Base-by-base conservation (phyloP, 176 grass and related monocot species). In the Oryza punctata region DNA sequence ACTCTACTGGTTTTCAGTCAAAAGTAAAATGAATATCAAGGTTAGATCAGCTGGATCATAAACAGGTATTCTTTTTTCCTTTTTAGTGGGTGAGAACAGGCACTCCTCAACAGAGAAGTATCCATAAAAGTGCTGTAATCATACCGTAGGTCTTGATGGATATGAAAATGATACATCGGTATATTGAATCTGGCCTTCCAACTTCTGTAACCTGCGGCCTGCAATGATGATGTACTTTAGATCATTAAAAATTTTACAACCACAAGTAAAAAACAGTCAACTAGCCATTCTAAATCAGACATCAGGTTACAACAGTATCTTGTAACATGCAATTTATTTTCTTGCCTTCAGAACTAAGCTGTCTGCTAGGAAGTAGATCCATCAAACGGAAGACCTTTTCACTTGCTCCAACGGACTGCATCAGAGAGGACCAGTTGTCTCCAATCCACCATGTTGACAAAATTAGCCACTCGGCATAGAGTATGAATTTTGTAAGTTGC, bases 381-480 rank as follows among this genome's bases (percentile, higher is more conserved):
- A 96, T 96, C 87, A 96, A 86, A 40, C 83, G 79, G 65, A 99
- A 99, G 63, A 99, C 91, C 75, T 99, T 99, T 96, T 96, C 96
- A 65, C 96, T 99, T 86, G 96, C 96, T 65, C 96, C 93, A 6
- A 99, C 83, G 13, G 96, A 96, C 49, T 96, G 96, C 96, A 96
- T 99, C 67, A 99, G 70, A 66, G 91, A 95, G n/a, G 96, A 96
- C 93, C 91, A 99, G 78, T 96, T 99, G 84, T 99, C 96, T 81
- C 93, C 96, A 78, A 99, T 93, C 91, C 89, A 99, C 96, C 96
- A 99, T 65, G 93, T 94, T 65, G 96, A 99, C 74, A 93, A 91
- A 82, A 99, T 99, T 79, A 99, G 63, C 96, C 96, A 96, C 72
- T 99, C 96, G 63, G 93, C 92, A 44, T 99, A 99, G 12, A 99